Evolutionary conservation across 306 rosid genomes (phyloP).

Genomic region (Fagus sylvatica): DNA sequence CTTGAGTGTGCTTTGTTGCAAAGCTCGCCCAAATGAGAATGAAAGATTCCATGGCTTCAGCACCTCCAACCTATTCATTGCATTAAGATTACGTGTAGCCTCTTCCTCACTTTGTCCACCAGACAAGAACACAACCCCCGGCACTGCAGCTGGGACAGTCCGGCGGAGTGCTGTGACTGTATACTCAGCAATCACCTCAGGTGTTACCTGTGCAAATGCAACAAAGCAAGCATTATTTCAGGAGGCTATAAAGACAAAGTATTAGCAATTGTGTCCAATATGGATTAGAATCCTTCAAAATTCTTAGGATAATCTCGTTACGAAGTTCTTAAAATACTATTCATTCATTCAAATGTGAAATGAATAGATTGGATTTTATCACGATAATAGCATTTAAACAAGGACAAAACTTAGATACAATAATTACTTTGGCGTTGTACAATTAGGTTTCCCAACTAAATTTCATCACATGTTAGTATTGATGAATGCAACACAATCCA

Average conservation of each 20-base stretch:
- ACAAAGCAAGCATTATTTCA: background rate
- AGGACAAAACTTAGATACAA: too few species aligned
- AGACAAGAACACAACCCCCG: conserved; percentile 78
- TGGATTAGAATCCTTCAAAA: too few species aligned
- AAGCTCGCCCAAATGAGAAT: conserved; percentile 91
- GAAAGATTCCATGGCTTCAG: conserved; percentile 91
- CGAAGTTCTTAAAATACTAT: too few species aligned
- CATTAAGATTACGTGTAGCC: conserved; percentile 77
- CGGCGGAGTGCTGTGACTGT: conserved; percentile 75
- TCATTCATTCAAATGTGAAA: too few species aligned
- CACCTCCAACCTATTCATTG: conserved; percentile 68
- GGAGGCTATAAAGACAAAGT: background rate
- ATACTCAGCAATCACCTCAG: conserved; percentile 70
- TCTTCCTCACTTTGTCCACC: conserved; percentile 96
- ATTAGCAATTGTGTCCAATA: too few species aligned
- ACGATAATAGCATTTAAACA: too few species aligned
- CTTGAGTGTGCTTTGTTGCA: conserved; percentile 90
- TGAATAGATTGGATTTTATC: background rate
- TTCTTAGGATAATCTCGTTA: too few species aligned
- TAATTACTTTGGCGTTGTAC: too few species aligned
- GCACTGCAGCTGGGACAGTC: conserved; percentile 88
- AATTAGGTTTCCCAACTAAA: too few species aligned
- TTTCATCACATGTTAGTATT: too few species aligned
- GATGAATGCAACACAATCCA: too few species aligned
- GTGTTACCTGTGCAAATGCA: conserved; percentile 49